phyloP scores from a whole-genome alignment of 2,329 filamentous ascomycete species.

The Calonectria pauciramosa region DNA sequence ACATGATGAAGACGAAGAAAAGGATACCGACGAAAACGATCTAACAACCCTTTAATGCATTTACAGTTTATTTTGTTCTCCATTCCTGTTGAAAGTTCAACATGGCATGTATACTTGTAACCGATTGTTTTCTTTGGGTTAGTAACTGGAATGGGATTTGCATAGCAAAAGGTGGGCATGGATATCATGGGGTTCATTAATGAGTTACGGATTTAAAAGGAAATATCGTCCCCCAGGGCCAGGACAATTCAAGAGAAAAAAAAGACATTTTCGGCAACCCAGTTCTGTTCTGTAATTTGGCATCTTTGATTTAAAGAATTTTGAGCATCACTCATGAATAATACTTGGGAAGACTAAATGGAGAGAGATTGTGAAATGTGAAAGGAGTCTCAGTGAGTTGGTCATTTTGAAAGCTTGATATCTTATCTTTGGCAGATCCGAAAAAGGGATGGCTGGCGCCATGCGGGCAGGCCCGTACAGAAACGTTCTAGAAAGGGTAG shows the following conservation, averaged over 20 bases:
- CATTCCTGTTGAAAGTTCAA: slow-evolving; percentile 20
- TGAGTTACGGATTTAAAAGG: background rate
- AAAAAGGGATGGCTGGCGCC: slow-evolving; percentile 9
- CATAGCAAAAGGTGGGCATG: slow-evolving; percentile 34
- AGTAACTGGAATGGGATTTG: slow-evolving; percentile 35
- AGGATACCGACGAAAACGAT: slow-evolving; percentile 26
- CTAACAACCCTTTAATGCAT: slow-evolving; percentile 27
- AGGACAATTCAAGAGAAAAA: background rate
- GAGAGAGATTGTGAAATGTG: background rate
- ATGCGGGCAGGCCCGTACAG: background rate
- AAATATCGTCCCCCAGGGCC: background rate
- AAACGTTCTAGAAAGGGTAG: slow-evolving; percentile 20
- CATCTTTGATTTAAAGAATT: background rate
- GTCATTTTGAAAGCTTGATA: background rate
- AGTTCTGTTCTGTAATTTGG: background rate
- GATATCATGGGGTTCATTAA: slow-evolving; percentile 12
- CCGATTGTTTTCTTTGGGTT: background rate
- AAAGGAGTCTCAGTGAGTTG: background rate
- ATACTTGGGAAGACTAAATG: background rate
- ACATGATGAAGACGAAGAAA: slow-evolving; percentile 33
- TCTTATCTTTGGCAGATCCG: background rate
- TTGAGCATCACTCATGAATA: background rate
- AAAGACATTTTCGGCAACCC: background rate
- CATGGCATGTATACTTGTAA: slow-evolving; percentile 33
- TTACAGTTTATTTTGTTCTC: background rate